Evolutionary conservation across 2,329 filamentous ascomycete species (phyloP), one percentile per base, ranked within the genome.

Genomic region (Fusarium miscanthi): DNA sequence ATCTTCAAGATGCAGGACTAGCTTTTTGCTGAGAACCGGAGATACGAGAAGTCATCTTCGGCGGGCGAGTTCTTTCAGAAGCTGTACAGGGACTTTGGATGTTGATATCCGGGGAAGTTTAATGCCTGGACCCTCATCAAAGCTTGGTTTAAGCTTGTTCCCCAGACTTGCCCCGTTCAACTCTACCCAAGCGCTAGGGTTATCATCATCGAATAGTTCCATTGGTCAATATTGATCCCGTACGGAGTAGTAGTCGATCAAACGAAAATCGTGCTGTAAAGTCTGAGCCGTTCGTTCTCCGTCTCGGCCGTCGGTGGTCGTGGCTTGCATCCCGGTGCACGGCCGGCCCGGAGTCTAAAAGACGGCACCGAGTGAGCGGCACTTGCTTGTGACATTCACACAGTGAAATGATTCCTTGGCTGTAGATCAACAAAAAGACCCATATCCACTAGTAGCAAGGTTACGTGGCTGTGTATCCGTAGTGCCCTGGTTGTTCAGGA

Each of bases 281-380:
- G 11, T 21, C 45, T 14, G 41, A 54, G 21, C 56, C 57, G 52
- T 46, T 60, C 53, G 43, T 57, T 57, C 48, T 65, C 60, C 69
- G 69, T 57, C 35, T 66, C 65, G 60, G 65, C 37, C 61, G 33
- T 69, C 60, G 69, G 62, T 38, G 66, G 66, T 40, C 51, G 40
- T 68, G 48, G 51, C n/a, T 31, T 59, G 31, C 52, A 19, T 56
- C 53, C 48, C 53, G 63, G 63, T 23, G 45, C 65, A 66, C 25
- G 65, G 46, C 69, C 69, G 70, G 56, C 30, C 70, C 71, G 71
- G 71, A 73, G 67, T 69, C 64, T 19, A 73, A 46, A 73, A 74
- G 59, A 69, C 71, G 56, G 43, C 31, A 9, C 71, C 71, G 70
- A 73, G 57, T 53, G 59, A 33, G 56, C 57, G 61, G 66, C 52